Base-by-base conservation (phyloP, 129 eudicot species). In the Artemisia argyi region DNA sequence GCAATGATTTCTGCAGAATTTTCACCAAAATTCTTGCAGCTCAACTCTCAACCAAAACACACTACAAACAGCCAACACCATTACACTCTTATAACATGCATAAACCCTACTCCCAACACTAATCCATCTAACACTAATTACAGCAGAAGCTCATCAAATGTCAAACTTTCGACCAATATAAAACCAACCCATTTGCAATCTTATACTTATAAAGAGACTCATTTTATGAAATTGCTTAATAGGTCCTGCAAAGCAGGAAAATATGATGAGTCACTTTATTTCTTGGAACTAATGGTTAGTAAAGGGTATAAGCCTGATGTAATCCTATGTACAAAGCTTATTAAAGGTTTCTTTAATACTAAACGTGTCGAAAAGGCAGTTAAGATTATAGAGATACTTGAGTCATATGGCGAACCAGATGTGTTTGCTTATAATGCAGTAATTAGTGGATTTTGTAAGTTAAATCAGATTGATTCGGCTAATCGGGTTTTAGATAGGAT, bases 391-490 rank as follows among this genome's bases (percentile, higher is more conserved):
- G 61, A 82, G 39, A 89, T 92, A 63, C 72, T 92, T 47, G 94
- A 90, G 65, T 62, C 65, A 0, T 64, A 84, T 52, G 96, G 96
- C 4, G 83, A 92, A 58, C 94, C 89, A 0, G 89, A 90, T 74
- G 66, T 87, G 5, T 81, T 75, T 73, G 91, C 94, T 4, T 90
- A 90, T 42, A 90, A 90, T 83, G 87, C 94, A 39, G 75, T 87
- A 19, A 90, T 90, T 42, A 81, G 84, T 71, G 94, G 97, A 17
- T 85, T 90, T 13, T 90, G 97, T 72, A 90, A 87, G 78, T 35
- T 79, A 65, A 85, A 87, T 75, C 80, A 69, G n/a, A 81, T 87
- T 60, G 95, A 85, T 52, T 65, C 84, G 2, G 89, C 97, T 7
- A 79, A 87, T 68, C 65, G 75, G 9, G 85, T 83, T 54, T 76